Evolutionary conservation across 1,284 basidiomycete genomes (phyloP).

Genomic region (Naganishia sp.): DNA sequence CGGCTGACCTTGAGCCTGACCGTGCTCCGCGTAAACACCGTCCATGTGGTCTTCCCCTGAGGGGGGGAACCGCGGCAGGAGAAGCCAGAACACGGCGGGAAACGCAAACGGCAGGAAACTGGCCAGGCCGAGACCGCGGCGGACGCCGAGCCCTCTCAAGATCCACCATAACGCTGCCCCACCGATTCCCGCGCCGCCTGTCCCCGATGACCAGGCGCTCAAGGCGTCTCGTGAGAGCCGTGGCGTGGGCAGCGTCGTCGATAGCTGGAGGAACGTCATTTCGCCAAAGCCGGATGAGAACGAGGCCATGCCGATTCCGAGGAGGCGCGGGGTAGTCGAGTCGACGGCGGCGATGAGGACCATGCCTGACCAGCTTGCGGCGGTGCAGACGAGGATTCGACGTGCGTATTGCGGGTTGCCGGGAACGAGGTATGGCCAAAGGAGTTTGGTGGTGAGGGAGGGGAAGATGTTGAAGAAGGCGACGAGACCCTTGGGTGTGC

Average conservation of each 20-base stretch:
- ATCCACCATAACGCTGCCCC: conserved; percentile 96
- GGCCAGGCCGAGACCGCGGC: conserved; percentile 76
- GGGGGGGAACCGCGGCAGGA: conserved; percentile 27
- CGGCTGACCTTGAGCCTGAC: conserved; percentile 5
- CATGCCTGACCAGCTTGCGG: conserved; percentile 75
- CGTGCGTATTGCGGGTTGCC: conserved; percentile 76
- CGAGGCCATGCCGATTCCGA: conserved; percentile 86
- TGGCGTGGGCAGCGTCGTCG: conserved; percentile 63
- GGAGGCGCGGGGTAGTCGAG: conserved; percentile 67
- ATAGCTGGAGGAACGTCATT: conserved; percentile 89
- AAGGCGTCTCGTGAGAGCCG: conserved; percentile 61
- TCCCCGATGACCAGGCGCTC: conserved; percentile 81
- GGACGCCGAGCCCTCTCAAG: conserved; percentile 79
- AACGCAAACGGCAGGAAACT: conserved; percentile 40
- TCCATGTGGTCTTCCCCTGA: conserved; percentile 1
- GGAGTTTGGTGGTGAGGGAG: conserved; percentile 72
- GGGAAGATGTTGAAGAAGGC: conserved; percentile 88
- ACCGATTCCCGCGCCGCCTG: conserved; percentile 88
- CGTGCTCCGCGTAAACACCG: not conserved
- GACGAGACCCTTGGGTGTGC: conserved; percentile 84
- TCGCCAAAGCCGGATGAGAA: conserved; percentile 93
- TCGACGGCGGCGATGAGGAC: conserved; percentile 79
- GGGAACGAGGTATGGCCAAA: conserved; percentile 87
- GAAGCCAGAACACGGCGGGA: conserved; percentile 32
- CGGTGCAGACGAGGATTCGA: conserved; percentile 73